phyloP scores from a whole-genome alignment of 129 eudicot genomes.

The Scalesia atractyloides region DNA sequence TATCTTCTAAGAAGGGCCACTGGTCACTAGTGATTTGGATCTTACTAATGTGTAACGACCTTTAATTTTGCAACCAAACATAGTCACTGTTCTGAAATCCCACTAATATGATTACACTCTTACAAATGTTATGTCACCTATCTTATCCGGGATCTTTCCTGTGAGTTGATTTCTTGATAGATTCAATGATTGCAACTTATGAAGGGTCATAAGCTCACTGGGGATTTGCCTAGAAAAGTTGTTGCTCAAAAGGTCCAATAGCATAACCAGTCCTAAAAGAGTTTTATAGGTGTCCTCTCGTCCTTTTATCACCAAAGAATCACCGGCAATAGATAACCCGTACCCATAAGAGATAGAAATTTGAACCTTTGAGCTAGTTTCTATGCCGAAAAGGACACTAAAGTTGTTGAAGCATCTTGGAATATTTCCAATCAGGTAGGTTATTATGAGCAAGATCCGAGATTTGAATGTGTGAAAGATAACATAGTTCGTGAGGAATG shows the following conservation, averaged over 20 bases:
- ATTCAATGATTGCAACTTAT: background rate
- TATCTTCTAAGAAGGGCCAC: too few relatives aligned
- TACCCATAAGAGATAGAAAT: background rate
- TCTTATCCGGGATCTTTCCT: slow-evolving; percentile 14
- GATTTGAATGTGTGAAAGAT: background rate
- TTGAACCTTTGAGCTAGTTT: background rate
- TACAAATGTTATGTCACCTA: slow-evolving; percentile 2
- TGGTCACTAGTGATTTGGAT: too few relatives aligned
- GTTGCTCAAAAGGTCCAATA: slow-evolving; percentile 37
- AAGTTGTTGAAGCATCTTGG: slow-evolving; percentile 8
- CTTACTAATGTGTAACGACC: too few relatives aligned
- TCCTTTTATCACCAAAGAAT: slow-evolving; percentile 3
- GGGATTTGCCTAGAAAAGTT: slow-evolving; percentile 31
- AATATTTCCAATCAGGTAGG: background rate
- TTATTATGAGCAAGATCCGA: background rate
- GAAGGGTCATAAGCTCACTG: background rate
- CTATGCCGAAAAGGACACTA: background rate
- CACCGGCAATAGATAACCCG: background rate
- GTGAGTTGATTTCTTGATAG: background rate
- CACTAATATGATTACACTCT: too few relatives aligned
- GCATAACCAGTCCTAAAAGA: background rate
- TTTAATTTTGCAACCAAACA: too few relatives aligned
- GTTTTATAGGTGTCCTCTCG: background rate
- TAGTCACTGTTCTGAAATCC: too few relatives aligned
- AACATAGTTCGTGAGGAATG: background rate